Evolutionary conservation across 2,329 filamentous ascomycete species (phyloP), one percentile per base, ranked within the genome.

Genomic region (Sarocladium strictum): DNA sequence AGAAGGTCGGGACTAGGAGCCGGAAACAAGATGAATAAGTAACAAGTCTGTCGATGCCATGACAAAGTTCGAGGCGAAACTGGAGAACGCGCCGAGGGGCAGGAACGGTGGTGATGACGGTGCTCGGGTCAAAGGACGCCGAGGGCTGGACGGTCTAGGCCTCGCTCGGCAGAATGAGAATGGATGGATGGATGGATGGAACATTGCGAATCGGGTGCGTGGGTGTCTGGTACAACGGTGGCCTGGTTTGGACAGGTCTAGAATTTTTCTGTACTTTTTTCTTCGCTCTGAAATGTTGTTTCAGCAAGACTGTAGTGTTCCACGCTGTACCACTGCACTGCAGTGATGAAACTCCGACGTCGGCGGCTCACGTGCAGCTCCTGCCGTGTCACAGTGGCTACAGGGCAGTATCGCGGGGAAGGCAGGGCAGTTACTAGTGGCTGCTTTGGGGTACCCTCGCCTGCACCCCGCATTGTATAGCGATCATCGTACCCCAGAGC

Each of bases 61-160:
- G n/a, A n/a, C 6, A 32, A 32, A 32, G 29, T 32, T 12, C 29
- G 12, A 32, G 29, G 29, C n/a, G 15, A 38, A n/a, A 15, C 35
- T 38, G 17, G 40, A 7, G 17, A 43, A 7, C 9, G 40, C 10
- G 27, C 27, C 29, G 47, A 51, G 47, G 26, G 27, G 47, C 14
- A 19, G 27, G 12, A 19, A 24, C 7, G 43, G 43, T 26, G 29
- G 47, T 35, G 29, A 51, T 23, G 29, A 24, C n/a, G 43, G 43
- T 26, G 26, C 29, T 51, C 47, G 47, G 47, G 47, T 51, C 47
- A 51, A 51, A n/a, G 47, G 19, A 4, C 17, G 24, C 47, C 47
- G 47, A 51, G 17, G 43, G 11, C n/a, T 45, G 43, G 43, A 3
- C 3, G 26, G 43, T 4, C 43, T 32, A 27, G 43, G 23, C 26